Evolutionary conservation across 139 green algal species (phyloP).

Genomic region (Chlamydomonas sp.): DNA sequence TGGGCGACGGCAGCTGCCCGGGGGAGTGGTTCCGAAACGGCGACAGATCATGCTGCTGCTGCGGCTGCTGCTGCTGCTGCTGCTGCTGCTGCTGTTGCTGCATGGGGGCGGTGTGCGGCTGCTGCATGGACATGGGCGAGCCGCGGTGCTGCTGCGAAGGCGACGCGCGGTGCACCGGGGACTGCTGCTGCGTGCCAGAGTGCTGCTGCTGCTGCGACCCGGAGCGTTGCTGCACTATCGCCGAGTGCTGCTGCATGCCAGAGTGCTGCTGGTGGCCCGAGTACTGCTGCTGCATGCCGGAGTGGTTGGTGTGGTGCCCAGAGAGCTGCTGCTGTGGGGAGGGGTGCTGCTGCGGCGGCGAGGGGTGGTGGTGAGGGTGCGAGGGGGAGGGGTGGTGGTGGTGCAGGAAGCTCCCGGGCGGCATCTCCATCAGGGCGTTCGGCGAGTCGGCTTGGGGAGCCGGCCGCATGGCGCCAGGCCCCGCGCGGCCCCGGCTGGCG

Average conservation of each 20-base stretch:
- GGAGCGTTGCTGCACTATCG: not conserved
- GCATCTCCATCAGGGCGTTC: too few relatives aligned
- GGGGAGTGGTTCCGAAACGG: not conserved
- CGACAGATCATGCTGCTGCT: not conserved
- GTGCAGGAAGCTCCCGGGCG: too few relatives aligned
- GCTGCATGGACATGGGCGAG: not conserved
- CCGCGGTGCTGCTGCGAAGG: not conserved
- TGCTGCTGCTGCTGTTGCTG: not conserved
- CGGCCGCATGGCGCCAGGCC: too few relatives aligned
- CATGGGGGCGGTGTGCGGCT: not conserved
- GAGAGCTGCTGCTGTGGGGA: too few relatives aligned
- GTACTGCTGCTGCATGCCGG: not conserved
- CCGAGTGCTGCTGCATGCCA: not conserved
- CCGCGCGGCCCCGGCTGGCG: too few relatives aligned
- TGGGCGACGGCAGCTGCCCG: not conserved
- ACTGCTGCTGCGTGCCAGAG: not conserved
- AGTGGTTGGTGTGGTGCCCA: too few relatives aligned
- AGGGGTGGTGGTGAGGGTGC: too few relatives aligned
- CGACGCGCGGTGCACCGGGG: not conserved
- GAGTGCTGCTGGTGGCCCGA: not conserved
- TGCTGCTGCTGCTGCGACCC: not conserved
- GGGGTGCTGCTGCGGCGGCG: too few relatives aligned
- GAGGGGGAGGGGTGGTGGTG: too few relatives aligned
- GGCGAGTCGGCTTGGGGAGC: too few relatives aligned
- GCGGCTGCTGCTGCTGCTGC: not conserved